These are phyloP conservation scores for Cubamyces lactineus DNA, from an alignment of 768 basidiomycete genomes.

Conservation along the genomic window DNA sequence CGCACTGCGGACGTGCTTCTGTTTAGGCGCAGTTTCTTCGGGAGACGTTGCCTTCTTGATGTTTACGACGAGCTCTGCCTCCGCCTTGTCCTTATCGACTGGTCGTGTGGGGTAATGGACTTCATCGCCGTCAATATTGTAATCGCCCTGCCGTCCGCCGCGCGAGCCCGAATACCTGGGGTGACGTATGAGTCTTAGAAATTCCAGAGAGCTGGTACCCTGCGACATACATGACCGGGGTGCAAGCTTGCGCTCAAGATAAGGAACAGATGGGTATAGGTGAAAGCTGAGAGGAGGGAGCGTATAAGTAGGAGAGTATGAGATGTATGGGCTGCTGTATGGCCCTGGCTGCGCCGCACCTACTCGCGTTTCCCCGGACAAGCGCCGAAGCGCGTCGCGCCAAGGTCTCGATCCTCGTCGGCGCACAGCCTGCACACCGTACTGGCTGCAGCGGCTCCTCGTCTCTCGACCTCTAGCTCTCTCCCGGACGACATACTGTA, in stretches of 20 bases:
- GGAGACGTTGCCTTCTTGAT: conserved; percentile 98
- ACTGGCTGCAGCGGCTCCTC: too few relatives aligned
- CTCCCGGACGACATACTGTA: neutral
- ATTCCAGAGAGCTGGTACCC: too few relatives aligned
- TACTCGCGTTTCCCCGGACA: conserved; percentile 5
- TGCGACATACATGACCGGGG: conserved; percentile 8
- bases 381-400: conserved; percentile 13
- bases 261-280: conserved; percentile 8
- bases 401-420: neutral
- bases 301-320: neutral
- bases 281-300: conserved; percentile 1
- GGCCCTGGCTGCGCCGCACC: conserved; percentile 2
- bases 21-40: conserved; percentile 96
- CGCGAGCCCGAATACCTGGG: conserved; percentile 30
- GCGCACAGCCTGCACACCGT: neutral
- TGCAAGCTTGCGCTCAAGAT: neutral
- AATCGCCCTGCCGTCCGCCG: conserved; percentile 36
- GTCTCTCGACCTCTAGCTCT: too few relatives aligned
- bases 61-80: conserved; percentile 89
- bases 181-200: neutral
- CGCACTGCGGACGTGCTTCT: conserved; percentile 98
- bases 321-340: neutral
- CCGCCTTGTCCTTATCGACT: conserved; percentile 98
- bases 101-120: conserved; percentile 95
- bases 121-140: conserved; percentile 78